A percentile compares a stretch with the other conserved stretches of the same genome.
These are phyloP conservation scores for Zasmidium angulare DNA, from an alignment of 2,329 filamentous ascomycete species.

Conservation along the genomic window DNA sequence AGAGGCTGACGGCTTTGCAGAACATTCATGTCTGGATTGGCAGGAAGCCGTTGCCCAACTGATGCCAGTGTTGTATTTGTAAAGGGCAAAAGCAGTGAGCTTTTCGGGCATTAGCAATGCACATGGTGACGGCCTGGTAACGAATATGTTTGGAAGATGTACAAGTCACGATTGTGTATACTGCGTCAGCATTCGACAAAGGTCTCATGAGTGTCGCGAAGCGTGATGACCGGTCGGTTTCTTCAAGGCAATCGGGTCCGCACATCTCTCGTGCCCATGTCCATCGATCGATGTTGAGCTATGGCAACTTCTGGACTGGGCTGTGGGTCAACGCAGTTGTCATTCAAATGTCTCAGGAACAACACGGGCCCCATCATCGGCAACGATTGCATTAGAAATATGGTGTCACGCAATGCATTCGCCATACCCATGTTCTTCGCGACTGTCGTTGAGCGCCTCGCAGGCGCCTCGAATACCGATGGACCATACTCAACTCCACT, in stretches of 20 bases:
- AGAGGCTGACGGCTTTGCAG: background rate
- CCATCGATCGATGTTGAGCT: background rate
- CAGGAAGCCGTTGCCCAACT: conserved; percentile 4
- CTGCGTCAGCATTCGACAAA: no score
- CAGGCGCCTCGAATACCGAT: background rate
- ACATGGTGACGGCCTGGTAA: no score
- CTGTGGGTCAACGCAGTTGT: background rate
- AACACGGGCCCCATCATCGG: background rate
- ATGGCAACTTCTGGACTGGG: background rate
- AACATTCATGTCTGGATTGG: conserved; percentile 6
- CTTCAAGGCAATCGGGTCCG: no score
- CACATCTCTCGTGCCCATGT: no score
- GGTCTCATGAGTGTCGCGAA: no score
- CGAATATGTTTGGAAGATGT: no score
- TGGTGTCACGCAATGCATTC: background rate
- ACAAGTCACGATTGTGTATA: no score
- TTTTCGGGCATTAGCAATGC: no score
- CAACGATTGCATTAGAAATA: background rate
- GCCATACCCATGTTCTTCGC: background rate
- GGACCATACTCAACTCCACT: background rate
- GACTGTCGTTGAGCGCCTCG: conserved; percentile 6
- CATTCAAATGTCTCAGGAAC: background rate
- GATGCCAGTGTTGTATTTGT: background rate
- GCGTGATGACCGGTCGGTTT: background rate
- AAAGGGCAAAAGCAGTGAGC: no score